phyloP scores from a whole-genome alignment of 2,329 filamentous ascomycete genomes.

The Hypocreales sp. region DNA sequence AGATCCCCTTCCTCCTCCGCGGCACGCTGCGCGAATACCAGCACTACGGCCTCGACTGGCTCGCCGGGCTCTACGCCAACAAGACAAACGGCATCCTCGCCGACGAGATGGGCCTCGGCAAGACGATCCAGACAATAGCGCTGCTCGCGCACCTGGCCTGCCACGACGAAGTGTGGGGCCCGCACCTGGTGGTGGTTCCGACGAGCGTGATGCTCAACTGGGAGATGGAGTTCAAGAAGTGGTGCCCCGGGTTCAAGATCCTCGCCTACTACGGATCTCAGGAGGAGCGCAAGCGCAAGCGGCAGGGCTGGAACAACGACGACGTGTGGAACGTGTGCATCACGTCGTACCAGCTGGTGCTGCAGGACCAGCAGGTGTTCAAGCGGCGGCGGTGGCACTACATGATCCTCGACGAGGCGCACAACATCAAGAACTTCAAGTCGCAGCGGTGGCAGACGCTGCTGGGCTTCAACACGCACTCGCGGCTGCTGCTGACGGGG shows the following conservation, averaged over 20 bases:
- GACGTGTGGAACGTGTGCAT: constrained; percentile 95
- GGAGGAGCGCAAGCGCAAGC: constrained; percentile 81
- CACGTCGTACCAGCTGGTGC: constrained; percentile 90
- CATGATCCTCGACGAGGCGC: constrained; percentile 93
- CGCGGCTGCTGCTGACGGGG: constrained; percentile 76
- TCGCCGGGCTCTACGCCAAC: constrained; percentile 81
- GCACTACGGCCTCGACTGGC: constrained; percentile 93
- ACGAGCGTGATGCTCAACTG: constrained; percentile 98
- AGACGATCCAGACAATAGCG: constrained; percentile 96
- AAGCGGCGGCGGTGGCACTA: constrained; percentile 92
- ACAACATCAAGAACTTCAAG: constrained; percentile 99
- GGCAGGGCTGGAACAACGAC: constrained; percentile 84
- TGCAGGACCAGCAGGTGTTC: constrained; percentile 88
- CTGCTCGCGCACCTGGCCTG: constrained; percentile 85
- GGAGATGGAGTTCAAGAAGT: constrained; percentile 99
- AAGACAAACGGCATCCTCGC: constrained; percentile 92
- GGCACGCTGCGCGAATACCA: constrained; percentile 91
- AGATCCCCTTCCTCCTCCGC: constrained; percentile 68
- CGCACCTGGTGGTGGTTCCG: constrained; percentile 88
- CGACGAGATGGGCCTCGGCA: constrained; percentile 96
- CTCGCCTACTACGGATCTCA: constrained; percentile 91
- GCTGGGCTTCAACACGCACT: constrained; percentile 81
- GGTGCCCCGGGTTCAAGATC: constrained; percentile 95
- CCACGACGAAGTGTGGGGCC: constrained; percentile 83
- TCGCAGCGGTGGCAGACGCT: constrained; percentile 94